Percentiles rank a stretch among this genome's conserved stretches.
Evolutionary conservation across 345 rosid genomes (phyloP).

Genomic region (Arabis hirsuta): DNA sequence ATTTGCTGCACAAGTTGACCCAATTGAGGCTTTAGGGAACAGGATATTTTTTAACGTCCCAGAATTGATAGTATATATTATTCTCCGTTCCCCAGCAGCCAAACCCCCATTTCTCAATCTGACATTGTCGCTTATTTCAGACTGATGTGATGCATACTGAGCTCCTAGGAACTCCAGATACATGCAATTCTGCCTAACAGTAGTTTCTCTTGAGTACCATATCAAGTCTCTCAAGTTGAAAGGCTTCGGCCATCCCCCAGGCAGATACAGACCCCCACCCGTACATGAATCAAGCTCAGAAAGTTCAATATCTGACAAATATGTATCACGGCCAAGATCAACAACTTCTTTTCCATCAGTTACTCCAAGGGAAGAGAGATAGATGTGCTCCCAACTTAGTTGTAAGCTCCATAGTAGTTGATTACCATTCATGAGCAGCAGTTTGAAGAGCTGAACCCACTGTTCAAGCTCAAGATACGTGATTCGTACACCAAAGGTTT

Average conservation of each 20-base stretch:
- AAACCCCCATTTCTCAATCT: constrained; percentile 36
- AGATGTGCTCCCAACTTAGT: constrained; percentile 90
- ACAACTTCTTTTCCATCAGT: constrained; percentile 63
- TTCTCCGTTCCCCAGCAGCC: constrained; percentile 32
- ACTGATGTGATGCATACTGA: constrained; percentile 54
- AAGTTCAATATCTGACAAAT: constrained; percentile 50
- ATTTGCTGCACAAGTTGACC: constrained; percentile 28
- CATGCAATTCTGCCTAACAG: constrained; percentile 77
- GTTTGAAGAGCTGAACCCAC: constrained; percentile 84
- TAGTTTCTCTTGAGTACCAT: constrained; percentile 65
- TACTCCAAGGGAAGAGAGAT: constrained; percentile 81
- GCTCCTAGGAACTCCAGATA: constrained; percentile 81
- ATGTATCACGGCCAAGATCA: constrained; percentile 54
- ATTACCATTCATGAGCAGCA: constrained; percentile 73
- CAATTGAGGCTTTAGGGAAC: constrained; percentile 53
- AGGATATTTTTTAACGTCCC: constrained; percentile 43
- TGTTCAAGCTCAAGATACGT: constrained; percentile 87
- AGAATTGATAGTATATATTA: constrained; percentile 46
- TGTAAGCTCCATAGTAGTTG: constrained; percentile 80
- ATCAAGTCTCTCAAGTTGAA: constrained; percentile 61
- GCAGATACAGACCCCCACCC: constrained; percentile 54
- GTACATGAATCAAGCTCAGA: constrained; percentile 40
- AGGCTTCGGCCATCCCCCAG: constrained; percentile 93
- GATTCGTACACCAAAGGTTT: constrained; percentile 52
- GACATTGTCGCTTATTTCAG: constrained; percentile 36